Evolutionary conservation across 352 stramenopile genomes (phyloP), one percentile per base, ranked within the genome.

Genomic region (Pythium scleroteichum): DNA sequence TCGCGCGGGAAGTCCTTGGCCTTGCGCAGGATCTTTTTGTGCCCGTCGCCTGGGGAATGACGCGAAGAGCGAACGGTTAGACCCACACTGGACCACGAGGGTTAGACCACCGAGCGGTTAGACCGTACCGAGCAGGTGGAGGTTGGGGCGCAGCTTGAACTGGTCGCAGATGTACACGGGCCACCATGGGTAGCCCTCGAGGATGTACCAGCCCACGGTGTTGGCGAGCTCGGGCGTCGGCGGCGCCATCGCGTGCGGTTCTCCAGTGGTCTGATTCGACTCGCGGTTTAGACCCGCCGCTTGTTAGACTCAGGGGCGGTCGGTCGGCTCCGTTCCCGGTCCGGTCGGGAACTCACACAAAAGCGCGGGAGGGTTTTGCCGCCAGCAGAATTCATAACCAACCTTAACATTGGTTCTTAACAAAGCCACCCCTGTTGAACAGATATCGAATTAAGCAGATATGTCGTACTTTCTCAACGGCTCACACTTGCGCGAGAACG

Each of bases 171-270:
- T 75, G 71, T 89, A 93, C 58, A 93, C 83, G 50, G 85, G 85
- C 85, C 85, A 95, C 85, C 85, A 95, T 8, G 85, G 85, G 68
- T 77, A 92, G 19, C 85, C 85, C 63, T 93, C 83, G 13, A 95
- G 75, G 57, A 95, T 92, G 71, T 88, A 85, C 85, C 85, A 95
- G 44, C 79, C 85, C 39, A 95, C 78, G 6, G 80, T 88, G 67
- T 94, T 90, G 46, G 75, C 44, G 47, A 59, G 46, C 23, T 39
- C 33, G 20, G 41, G 26, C 44, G 45, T 46, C 39, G 48, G 45
- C 14, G 42, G 40, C 46, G 46, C 20, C 52, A 33, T 32, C 44
- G 33, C 41, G 41, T 22, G 4, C n/a, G 23, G n/a, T 45, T n/a
- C 4, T 23, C 19, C 12, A 46, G 23, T 45, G 50, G 33, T 29